Base-by-base conservation (phyloP, 331 rosid species). In the Malus hybrid region DNA sequence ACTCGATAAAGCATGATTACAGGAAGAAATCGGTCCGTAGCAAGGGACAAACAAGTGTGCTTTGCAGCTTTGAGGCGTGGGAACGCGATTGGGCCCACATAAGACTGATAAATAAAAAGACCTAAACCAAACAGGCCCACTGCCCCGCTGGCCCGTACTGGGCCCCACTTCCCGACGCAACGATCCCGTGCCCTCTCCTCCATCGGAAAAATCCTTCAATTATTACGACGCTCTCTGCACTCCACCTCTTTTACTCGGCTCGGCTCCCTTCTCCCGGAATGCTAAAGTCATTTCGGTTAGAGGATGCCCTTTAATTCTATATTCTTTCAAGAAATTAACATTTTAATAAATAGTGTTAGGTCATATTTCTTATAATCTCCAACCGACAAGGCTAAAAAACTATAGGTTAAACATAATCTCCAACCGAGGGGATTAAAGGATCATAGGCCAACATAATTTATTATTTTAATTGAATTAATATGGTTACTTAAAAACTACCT, bases 171-270 rank as follows among this genome's bases (percentile, higher is more conserved):
- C 6, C 12, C 4, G 28, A 56, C 59, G 29, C 79, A 56, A 11
- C 62, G 67, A 71, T 65, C 75, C 71, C 81, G 77, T 78, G 85
- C 57, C 56, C 34, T 34, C 69, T 22, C 54, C 60, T 52, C 32
- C 7, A 13, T 5, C 56, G 39, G 2, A 8, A 10, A 46, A 28
- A 48, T 27, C 81, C 79, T 16, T 13, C 82, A 68, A 70, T 83
- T 72, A 77, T 74, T 70, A 71, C 36, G 6, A 24, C 70, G 76
- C 14, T 10, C 46, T 9, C 46, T 3, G 46, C 46, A 9, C 46
- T 39, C 46, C 46, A 0, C 12, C 46, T 39, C 33, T 48, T 80
- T 48, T 33, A 24, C 83, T 36, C 70, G 32, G 36, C 42, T 0
- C 12, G 44, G 73, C 79, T 77, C 13, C 52, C 5, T 36, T 62